phyloP scores from a whole-genome alignment of 2,329 filamentous ascomycete genomes.

The Colletotrichum lindemuthianum region DNA sequence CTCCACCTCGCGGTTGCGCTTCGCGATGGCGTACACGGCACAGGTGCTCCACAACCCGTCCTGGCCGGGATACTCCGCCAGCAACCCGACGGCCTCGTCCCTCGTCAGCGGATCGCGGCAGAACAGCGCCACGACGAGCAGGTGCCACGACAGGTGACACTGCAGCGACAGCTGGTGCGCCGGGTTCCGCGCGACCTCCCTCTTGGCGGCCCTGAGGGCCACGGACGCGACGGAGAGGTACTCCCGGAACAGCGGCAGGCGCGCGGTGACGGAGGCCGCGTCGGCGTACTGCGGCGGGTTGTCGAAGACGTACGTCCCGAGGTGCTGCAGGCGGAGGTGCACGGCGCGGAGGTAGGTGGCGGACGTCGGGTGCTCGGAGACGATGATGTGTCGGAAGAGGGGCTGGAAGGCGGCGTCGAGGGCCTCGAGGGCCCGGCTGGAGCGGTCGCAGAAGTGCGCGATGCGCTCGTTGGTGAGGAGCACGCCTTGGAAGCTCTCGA shows the following conservation, averaged over 20 bases:
- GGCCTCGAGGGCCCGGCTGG: slow-evolving; percentile 24
- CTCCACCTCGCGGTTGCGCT: slow-evolving; percentile 43
- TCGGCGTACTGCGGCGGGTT: slow-evolving; percentile 42
- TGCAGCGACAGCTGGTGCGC: slow-evolving; percentile 44
- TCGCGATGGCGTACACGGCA: slow-evolving; percentile 42
- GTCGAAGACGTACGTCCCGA: slow-evolving; percentile 43
- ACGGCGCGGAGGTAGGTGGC: slow-evolving; percentile 44
- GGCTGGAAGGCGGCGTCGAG: slow-evolving; percentile 46
- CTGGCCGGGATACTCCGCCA: slow-evolving; percentile 47
- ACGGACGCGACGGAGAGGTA: slow-evolving; percentile 46
- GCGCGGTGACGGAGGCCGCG: slow-evolving; percentile 36
- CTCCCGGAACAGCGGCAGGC: slow-evolving; percentile 45
- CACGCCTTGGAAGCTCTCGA: slow-evolving; percentile 33
- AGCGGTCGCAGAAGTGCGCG: slow-evolving; percentile 33
- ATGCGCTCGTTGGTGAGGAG: slow-evolving; percentile 37
- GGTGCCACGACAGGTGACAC: slow-evolving; percentile 39
- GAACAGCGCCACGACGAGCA: slow-evolving; percentile 41
- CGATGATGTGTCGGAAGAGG: slow-evolving; percentile 45
- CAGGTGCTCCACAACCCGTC: slow-evolving; percentile 46
- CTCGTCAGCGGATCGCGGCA: slow-evolving; percentile 46
- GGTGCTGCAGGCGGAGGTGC: slow-evolving; percentile 45
- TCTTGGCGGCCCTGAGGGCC: slow-evolving; percentile 38
- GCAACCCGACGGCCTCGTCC: slow-evolving; percentile 44
- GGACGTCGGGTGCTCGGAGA: slow-evolving; percentile 39
- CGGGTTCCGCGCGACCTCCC: slow-evolving; percentile 34